These are phyloP conservation scores for Blepharisma japonicum DNA, from an alignment of 73 alveolate species.

Conservation along the genomic window DNA sequence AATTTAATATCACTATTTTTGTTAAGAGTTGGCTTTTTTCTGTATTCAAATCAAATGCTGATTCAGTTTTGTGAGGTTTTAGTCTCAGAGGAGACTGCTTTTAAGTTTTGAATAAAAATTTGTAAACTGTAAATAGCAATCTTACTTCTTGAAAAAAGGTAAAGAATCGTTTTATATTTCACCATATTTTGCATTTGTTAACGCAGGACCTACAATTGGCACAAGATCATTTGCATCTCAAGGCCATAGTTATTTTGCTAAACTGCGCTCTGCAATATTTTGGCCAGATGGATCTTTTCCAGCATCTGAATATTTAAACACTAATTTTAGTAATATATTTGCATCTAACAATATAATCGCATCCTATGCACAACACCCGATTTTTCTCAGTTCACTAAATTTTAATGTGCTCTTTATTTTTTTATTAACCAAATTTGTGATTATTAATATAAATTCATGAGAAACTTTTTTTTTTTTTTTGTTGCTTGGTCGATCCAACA, in stretches of 20 bases:
- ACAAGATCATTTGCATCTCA: not conserved
- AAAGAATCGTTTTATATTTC: conserved; percentile 42
- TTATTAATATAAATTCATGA: conserved; percentile 39
- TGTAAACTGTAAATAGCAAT: conserved; percentile 53
- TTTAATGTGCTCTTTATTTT: conserved; percentile 26
- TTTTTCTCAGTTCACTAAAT: conserved; percentile 35
- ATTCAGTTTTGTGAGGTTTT: too few species aligned
- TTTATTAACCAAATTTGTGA: conserved; percentile 41
- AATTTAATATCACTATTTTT: too few species aligned
- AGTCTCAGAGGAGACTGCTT: too few species aligned
- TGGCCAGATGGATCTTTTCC: conserved; percentile 6
- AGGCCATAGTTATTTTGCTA: conserved; percentile 8
- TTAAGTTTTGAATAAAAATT: not conserved
- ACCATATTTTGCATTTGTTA: conserved; percentile 38
- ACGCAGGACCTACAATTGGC: conserved; percentile 20
- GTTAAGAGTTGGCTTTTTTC: too few species aligned
- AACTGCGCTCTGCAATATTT: conserved; percentile 41
- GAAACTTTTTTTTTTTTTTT: not conserved
- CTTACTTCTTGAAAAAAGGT: conserved; percentile 30
- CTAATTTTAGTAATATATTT: not conserved
- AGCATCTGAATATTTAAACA: not conserved
- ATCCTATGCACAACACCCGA: not conserved
- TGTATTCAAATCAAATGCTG: too few species aligned
- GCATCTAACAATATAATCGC: not conserved
- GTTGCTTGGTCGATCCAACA: conserved; percentile 33